Evolutionary conservation across 1,284 basidiomycete species (phyloP), one percentile per base, ranked within the genome.

Genomic region (Leccinum cinnamomeum): DNA sequence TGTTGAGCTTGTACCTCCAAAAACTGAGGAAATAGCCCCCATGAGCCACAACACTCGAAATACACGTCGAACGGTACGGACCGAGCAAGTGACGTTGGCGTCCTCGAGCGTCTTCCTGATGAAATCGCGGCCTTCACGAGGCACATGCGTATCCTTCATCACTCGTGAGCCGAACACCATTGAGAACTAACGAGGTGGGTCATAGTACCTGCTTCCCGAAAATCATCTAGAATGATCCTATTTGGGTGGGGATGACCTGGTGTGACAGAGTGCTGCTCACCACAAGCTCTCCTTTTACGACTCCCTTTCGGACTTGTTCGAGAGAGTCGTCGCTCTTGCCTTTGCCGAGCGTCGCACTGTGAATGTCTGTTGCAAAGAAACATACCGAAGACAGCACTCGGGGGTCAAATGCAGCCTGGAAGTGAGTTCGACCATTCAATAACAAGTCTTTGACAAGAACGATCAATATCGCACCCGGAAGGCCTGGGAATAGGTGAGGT

Each of bases 1-100:
- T 97, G 95, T 70, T 96, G 94, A 0, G 94, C 95, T 76, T 95
- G 94, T 7, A 95, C 92, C 72, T 96, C 94, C 62, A 95, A 78
- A 72, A 95, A 94, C 92, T 97, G 74, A 28, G 44, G 25, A 16
- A 25, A 39, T 2, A 11, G 12, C 3, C 30, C 3, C 12, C 16
- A 57, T 62, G 41, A 62, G 58, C 41, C 41, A 58, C 56, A 30
- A 25, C 23, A 30, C 53, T 54, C 37, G 16, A 56, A 39, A 44
- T 14, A 28, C 23, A 51, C 8, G 16, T 44, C 25, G 51, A 62
- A 46, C 41, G 20, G 59, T 33, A 76, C 84, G 58, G 64, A 94
- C 93, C 60, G 91, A 88, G 63, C 82, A 81, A 0, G 84, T 76
- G 37, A 94, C 83, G 35, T 87, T 82, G 5, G 89, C 87, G 68